These are phyloP conservation scores for Suillus brevipes DNA, from an alignment of 768 basidiomycete genomes.

Conservation along the genomic window DNA sequence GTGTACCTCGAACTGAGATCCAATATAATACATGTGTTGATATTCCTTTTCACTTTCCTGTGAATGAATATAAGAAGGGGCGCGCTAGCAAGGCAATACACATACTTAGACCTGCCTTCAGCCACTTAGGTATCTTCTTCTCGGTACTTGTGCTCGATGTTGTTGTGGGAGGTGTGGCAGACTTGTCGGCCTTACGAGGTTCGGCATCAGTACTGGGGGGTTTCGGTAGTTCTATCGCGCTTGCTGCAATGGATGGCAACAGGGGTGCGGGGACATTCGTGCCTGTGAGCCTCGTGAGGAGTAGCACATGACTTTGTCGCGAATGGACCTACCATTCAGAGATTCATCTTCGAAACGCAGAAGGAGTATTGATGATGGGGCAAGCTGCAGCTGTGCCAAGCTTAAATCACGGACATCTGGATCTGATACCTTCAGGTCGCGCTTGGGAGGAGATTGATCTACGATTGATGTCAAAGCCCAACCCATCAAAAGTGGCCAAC, in stretches of 20 bases:
- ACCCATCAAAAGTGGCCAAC: not conserved
- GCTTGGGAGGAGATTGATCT: conserved; percentile 84
- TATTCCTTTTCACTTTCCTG: conserved; percentile 35
- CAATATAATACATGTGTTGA: conserved; percentile 18
- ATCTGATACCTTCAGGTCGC: conserved; percentile 83
- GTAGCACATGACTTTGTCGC: conserved; percentile 1
- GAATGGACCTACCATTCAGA: conserved; percentile 55
- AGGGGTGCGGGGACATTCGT: conserved; percentile 64
- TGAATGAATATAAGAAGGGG: not conserved
- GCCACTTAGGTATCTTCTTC: conserved; percentile 77
- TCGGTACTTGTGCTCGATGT: conserved; percentile 26
- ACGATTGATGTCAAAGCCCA: not conserved
- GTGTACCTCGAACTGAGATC: not conserved
- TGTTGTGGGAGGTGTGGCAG: conserved; percentile 13
- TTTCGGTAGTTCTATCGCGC: conserved; percentile 65
- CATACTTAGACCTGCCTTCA: conserved; percentile 67
- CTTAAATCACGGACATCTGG: conserved; percentile 65
- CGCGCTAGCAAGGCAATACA: not conserved
- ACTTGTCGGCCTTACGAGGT: conserved; percentile 9
- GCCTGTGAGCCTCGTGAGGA: conserved; percentile 38
- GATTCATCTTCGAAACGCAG: conserved; percentile 73
- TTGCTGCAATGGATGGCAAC: conserved; percentile 50
- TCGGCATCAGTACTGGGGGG: conserved; percentile 44
- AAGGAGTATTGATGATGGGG: conserved; percentile 78
- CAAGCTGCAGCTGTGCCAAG: conserved; percentile 68